Percentiles rank a stretch among this genome's conserved stretches.
Evolutionary conservation across 768 basidiomycete genomes (phyloP).

Genomic region (Serendipita sp.): DNA sequence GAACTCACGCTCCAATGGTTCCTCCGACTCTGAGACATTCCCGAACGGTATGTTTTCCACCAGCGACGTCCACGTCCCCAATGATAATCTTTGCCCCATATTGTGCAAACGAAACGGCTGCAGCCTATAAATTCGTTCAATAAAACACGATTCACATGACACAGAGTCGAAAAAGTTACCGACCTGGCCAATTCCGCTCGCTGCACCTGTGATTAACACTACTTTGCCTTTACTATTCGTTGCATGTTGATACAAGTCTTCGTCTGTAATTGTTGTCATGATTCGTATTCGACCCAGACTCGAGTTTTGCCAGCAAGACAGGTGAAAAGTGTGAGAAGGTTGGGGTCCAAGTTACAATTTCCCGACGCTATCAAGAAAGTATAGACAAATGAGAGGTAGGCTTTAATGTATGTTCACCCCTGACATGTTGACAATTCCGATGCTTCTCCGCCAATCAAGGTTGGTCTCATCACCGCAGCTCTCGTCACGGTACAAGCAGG

Average conservation of each 20-base stretch:
- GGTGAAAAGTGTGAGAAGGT: too few relatives aligned
- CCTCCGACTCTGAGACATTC: conserved; percentile 29
- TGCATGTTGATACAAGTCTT: conserved; percentile 27
- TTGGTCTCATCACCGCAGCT: too few relatives aligned
- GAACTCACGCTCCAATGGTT: conserved; percentile 19
- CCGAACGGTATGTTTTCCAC: conserved; percentile 24
- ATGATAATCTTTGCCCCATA: conserved; percentile 35
- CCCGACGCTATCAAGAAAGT: too few relatives aligned
- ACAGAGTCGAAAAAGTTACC: conserved; percentile 24
- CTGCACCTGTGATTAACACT: conserved; percentile 35
- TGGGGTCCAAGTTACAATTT: too few relatives aligned
- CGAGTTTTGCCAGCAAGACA: too few relatives aligned
- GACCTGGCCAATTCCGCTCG: not conserved
- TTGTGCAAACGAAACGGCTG: conserved; percentile 31
- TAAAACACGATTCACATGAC: conserved; percentile 11
- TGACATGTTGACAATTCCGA: too few relatives aligned
- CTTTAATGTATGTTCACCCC: too few relatives aligned
- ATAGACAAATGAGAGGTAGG: too few relatives aligned
- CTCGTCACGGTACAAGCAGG: too few relatives aligned
- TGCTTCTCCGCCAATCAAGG: too few relatives aligned
- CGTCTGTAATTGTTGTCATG: conserved; percentile 33
- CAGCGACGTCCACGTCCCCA: conserved; percentile 31
- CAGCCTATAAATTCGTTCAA: conserved; percentile 26
- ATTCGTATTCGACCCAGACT: not conserved
- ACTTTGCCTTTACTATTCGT: conserved; percentile 29